These are phyloP conservation scores for Penicillium thymicola DNA, from an alignment of 2,329 filamentous ascomycete species.

Conservation along the genomic window DNA sequence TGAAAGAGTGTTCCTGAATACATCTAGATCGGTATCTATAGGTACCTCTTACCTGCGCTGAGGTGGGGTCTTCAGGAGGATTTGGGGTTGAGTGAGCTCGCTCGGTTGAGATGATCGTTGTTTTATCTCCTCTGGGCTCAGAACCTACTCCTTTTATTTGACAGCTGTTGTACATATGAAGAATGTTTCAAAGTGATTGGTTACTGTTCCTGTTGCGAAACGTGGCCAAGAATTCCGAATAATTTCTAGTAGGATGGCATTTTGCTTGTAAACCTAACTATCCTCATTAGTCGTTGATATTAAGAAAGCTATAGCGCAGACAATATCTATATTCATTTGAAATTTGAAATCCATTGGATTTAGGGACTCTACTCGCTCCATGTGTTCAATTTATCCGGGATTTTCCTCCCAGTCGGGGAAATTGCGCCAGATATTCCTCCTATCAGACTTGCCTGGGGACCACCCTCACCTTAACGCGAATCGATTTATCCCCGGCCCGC, in stretches of 20 bases:
- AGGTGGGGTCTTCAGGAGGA: not conserved
- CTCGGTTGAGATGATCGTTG: not conserved
- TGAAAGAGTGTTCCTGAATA: conserved; percentile 4
- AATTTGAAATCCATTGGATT: not conserved
- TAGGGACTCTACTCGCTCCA: not conserved
- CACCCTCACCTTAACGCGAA: not conserved
- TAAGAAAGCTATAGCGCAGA: not conserved
- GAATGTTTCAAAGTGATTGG: conserved; percentile 12
- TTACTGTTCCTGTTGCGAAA: conserved; percentile 2
- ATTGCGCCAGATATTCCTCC: conserved; percentile 15
- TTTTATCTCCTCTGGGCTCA: not conserved
- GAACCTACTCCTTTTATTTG: conserved; percentile 1
- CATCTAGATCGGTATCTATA: conserved; percentile 12
- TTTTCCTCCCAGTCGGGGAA: conserved; percentile 26
- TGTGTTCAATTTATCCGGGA: conserved; percentile 8
- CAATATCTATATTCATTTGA: not conserved
- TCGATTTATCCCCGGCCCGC: conserved; percentile 6
- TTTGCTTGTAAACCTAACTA: not conserved
- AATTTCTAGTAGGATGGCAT: not conserved
- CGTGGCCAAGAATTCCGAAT: not conserved
- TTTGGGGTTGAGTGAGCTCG: not conserved
- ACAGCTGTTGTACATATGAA: conserved; percentile 25
- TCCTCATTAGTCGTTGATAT: not conserved
- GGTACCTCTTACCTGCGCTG: not conserved
- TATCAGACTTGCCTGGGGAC: conserved; percentile 11